Evolutionary conservation across 176 grass and related monocot species (phyloP), one percentile per base, ranked within the genome.

Genomic region (Phoenix roebelenii): DNA sequence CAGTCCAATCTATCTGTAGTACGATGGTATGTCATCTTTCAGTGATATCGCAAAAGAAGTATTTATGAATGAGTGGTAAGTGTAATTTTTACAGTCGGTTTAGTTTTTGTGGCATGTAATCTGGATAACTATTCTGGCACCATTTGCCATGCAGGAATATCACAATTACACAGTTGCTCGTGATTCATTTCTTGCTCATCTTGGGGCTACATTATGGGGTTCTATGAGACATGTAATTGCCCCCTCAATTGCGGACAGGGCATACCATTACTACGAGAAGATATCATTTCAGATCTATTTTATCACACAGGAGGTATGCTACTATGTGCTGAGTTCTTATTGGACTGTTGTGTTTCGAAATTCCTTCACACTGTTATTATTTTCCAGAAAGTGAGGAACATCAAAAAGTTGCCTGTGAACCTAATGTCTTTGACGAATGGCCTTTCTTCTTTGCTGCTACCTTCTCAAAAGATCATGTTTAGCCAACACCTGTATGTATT

Each of bases 241-340:
- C 57, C 92, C 92, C 60, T 97, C 92, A 50, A 77, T 82, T 68
- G 90, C 92, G 64, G 83, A 91, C 74, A 71, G 72, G 68, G 84
- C 84, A 52, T 76, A 88, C 65, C 83, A 97, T 77, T 97, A 88
- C 58, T 91, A 97, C 44, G 80, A 97, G 60, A 91, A 88, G 66
- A 60, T 97, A 69, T 91, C 84, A 7, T 97, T 97, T 87, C 92
- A 97, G 59, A 39, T 97, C 22, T 97, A 97, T 71, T 91, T 97
- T 16, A 80, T 97, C 66, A 85, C 92, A 50, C 87, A 85, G 67
- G 83, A 91, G 82, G 89, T 95, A 85, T 28, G 23, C 18, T 58
- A 77, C 56, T 1, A 79, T 48, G 53, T 56, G 51, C 20, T 72
- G 26, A 3, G 16, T 55, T 56, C 44, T 5, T 6, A 5, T 20